Base-by-base conservation (phyloP, 306 rosid species). In the Vicia faba region DNA sequence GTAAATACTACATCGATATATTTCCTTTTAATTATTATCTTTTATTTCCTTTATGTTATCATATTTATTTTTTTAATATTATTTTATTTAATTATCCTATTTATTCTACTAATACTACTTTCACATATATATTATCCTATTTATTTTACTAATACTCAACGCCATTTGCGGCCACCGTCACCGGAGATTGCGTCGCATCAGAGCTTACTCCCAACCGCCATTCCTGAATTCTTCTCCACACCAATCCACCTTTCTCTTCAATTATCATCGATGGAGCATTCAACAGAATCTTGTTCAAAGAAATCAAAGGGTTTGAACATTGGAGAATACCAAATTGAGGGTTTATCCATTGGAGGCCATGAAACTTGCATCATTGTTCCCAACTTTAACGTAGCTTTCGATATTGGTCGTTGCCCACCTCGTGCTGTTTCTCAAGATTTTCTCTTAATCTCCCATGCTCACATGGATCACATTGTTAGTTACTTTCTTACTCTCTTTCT, bases 401-500 rank as follows among this genome's bases (percentile, higher is more conserved):
- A 93, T 75, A 93, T 90, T 48, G 98, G 98, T 64, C 91, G 98
- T 40, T 89, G 97, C 79, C 98, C 98, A 13, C 87, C 86, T 26
- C 95, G 90, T 1, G 98, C 98, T 53, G 77, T 93, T 33, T 53
- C 82, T 18, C 95, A 88, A 53, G 84, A 90, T 75, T 89, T 88
- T 63, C 85, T 93, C 65, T 83, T 85, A 20, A 90, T 89, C 80
- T 88, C 98, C n/a, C 98, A 90, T 80, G 88, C 87, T 16, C 98
- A 93, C 77, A 84, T 93, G 96, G 98, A 93, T 80, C 98, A 90
- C 87, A 93, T 93, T 56, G 98, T 93, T 73, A 78, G 90, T 55
- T 53, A 4, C 0, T n/a, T n/a, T n/a, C n/a, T 19, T 51, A 20
- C 61, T 54, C 38, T 55, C 38, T 55, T 25, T 53, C 7, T 53